Evolutionary conservation across 441 rosid genomes (phyloP), one percentile per base, ranked within the genome.

Genomic region (Corymbia calophylla): DNA sequence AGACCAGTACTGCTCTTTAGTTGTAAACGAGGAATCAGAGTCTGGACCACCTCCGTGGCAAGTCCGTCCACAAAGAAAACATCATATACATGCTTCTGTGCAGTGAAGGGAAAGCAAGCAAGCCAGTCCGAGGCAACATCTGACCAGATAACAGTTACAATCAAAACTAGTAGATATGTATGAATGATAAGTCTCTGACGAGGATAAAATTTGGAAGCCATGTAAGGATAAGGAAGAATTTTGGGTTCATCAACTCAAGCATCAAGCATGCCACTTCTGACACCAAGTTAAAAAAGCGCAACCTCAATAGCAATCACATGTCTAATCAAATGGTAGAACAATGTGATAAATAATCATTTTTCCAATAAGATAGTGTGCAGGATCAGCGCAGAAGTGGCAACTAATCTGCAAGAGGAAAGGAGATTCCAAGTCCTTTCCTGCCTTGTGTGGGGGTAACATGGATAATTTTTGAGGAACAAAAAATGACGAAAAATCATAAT

Each of bases 121-220:
- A 98, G 94, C 99, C 99, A 97, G 92, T 95, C 93, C 89, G 97
- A 94, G 89, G 99, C 96, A 89, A 97, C 93, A 94, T 98, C 99
- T 98, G 95, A 93, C 92, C 58, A 89, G 91, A 92, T 62, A 85
- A 54, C 82, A 88, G 90, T 32, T 23, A 48, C 53, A 66, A 86
- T 86, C 84, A 77, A 77, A 0, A 77, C 84, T 77, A 25, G 84
- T 13, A 44, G 48, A 18, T 44, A 48, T 23, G 53, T 77, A 23
- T 44, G 84, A 77, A 23, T 44, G 18, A 77, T 77, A 44, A 39
- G 11, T 77, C 17, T 77, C 49, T 13, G 51, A 7, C 5, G 15
- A 77, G 84, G 84, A 77, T 44, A 44, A 77, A 44, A 77, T 77
- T 77, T 21, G n/a, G 51, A n/a, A 29, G n/a, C 7, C 10, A 6